Percentiles rank a stretch among this genome's conserved stretches.
Evolutionary conservation across 768 basidiomycete genomes (phyloP).

Genomic region (Rhizopogon vesiculosus): DNA sequence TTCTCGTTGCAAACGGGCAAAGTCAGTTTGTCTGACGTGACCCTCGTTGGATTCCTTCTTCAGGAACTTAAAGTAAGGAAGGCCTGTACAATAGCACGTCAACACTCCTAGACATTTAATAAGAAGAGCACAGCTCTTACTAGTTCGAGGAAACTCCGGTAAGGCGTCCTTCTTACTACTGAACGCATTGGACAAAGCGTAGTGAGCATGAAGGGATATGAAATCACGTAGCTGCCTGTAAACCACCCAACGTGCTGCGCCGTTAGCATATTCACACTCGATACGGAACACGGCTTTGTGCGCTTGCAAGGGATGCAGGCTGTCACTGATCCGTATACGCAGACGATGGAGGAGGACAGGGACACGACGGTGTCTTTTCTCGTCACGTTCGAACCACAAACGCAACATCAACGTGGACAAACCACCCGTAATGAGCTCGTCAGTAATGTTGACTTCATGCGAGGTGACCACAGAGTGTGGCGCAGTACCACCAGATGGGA

Average conservation of each 20-base stretch:
- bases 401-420: constrained; percentile 74
- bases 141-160: constrained; percentile 89
- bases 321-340: constrained; percentile 82
- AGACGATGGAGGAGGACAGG: constrained; percentile 75
- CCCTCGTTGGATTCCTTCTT: constrained; percentile 54
- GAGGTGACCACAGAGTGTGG: constrained; percentile 47
- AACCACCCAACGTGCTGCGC: constrained; percentile 89
- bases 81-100: constrained; percentile 36
- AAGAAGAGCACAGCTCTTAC: constrained; percentile 29
- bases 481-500: constrained; percentile 27
- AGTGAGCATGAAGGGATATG: constrained; percentile 84
- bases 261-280: constrained; percentile 96
- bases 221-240: constrained; percentile 94
- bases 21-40: constrained; percentile 62
- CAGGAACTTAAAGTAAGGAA: constrained; percentile 90
- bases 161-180: constrained; percentile 68
- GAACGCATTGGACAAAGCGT: constrained; percentile 78
- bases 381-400: constrained; percentile 85
- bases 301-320: constrained; percentile 73
- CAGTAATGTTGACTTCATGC: constrained; percentile 65
- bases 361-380: constrained; percentile 77
- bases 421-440: constrained; percentile 78
- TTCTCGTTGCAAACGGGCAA: constrained; percentile 78
- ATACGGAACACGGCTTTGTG: constrained; percentile 83
- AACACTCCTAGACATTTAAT: not conserved